A percentile compares a stretch with the other conserved stretches of the same genome.
Conservation (phyloP, 2,329 filamentous ascomycete genomes). For the Penicillium verrucosum region DNA sequence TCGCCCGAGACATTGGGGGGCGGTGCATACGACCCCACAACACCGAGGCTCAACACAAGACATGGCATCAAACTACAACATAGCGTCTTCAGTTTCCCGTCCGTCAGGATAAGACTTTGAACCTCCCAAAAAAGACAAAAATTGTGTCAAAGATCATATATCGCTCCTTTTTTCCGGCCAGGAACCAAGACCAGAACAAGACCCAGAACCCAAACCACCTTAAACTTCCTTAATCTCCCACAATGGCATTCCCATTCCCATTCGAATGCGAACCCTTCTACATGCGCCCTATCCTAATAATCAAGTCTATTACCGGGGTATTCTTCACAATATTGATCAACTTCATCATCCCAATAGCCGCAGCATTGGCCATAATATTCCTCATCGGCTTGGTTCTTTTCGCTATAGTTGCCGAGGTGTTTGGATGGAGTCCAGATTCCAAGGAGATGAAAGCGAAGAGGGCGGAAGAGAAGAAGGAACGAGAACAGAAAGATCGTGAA, state of each 20-base stretch:
- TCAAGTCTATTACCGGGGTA: neutral
- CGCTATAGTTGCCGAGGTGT: neutral
- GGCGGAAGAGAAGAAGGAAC: neutral
- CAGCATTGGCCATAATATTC: neutral
- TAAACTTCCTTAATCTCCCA: neutral
- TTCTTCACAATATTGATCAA: neutral
- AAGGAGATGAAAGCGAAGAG: neutral
- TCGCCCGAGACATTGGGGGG: neutral
- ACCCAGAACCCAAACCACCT: neutral
- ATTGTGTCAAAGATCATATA: neutral
- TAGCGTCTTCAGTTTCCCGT: neutral
- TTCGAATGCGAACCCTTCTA: neutral
- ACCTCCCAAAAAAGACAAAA: neutral
- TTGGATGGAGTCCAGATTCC: neutral
- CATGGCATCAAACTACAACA: neutral
- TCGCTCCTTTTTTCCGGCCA: neutral
- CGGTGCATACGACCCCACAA: neutral
- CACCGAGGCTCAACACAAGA: neutral
- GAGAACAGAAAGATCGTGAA: neutral
- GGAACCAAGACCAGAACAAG: neutral
- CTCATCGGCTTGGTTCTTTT: neutral
- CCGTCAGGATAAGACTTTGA: neutral
- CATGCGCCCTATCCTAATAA: neutral
- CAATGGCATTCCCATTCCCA: neutral
- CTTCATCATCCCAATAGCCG: neutral